Base-by-base conservation (phyloP, 345 rosid genomes). In the Pelargonium nanum region DNA sequence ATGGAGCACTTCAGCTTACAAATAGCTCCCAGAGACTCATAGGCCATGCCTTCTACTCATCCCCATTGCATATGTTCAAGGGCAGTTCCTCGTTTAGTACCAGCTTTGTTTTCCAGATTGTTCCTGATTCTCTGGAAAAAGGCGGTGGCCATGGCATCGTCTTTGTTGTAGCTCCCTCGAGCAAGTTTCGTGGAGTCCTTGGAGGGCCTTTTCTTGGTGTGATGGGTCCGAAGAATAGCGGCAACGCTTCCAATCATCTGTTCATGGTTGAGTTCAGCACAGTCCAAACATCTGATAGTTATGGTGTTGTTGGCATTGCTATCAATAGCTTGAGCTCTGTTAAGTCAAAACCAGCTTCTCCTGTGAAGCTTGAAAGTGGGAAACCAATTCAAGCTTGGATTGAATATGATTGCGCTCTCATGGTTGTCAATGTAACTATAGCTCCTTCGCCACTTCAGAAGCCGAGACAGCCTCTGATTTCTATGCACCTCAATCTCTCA, bases 231-330 rank as follows among this genome's bases (percentile, higher is more conserved):
- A 17, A 22, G 17, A 55, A 23, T 15, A 21, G 22, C 16, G 57
- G 57, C 22, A 55, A 55, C 8, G 57, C 57, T 5, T 55, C 57
- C 17, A 55, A 79, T 45, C 80, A 74, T 55, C 75, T 87, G 20
- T n/a, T 86, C 19, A 82, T 84, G 13, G 69, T 86, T 9, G 87
- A 82, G 74, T 74, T 86, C 22, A 86, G 82, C 66, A 76, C 82
- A 0, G 67, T 80, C 26, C 0, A 86, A 80, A 65, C 74, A 76
- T 24, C 64, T n/a, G n/a, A n/a, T n/a, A n/a, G n/a, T n/a, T n/a
- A n/a, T n/a, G n/a, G n/a, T n/a, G n/a, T n/a, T n/a, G n/a, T 71
- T 12, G 81, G 77, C 53, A 73, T 70, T 16, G 22, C 76, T 21
- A 77, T 61, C 28, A 84, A 87, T 45, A 80, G 77, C 52, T 68